Base-by-base conservation (phyloP, 805 yeast genomes). In the Ogataea degrootiae region DNA sequence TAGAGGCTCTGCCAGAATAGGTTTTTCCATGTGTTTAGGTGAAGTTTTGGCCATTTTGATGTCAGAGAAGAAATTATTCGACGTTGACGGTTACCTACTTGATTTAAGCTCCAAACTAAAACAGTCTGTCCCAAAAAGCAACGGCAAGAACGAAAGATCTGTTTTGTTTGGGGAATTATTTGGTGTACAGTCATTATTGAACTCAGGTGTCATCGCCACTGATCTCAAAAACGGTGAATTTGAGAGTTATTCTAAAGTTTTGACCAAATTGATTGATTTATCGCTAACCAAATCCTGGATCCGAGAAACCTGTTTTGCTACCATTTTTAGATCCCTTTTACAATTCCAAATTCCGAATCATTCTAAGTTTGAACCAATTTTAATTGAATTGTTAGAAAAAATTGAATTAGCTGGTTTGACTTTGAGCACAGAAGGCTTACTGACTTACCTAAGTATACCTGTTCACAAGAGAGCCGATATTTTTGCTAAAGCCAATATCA, bases 61-160 rank as follows among this genome's bases (percentile, higher is more conserved):
- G 9, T 34, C 42, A 2, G 60, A 61, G 1, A 58, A 62, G 21
- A 51, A 66, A 44, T 58, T 52, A 5, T 59, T 81, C 54, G 58
- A 77, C 45, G 49, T 74, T 40, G 55, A 69, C 34, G 54, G 70
- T 51, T 61, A 75, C 59, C 53, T 76, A 34, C 57, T 56, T 3
- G 60, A 68, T 49, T 58, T 72, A 39, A 65, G 60, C 35, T 51
- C 54, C 7, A 70, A 71, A 36, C 69, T 74, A 46, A 68, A 66
- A 47, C 65, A 63, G 22, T 58, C 73, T 2, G 68, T 73, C 34
- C 49, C 55, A 19, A 65, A 70, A 37, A 73, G 70, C 68, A 87
- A 85, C 57, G 97, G 97, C 5, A 86, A 83, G 59, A 95, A 88
- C 57, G 87, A 85, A 61, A 74, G 97, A 50, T 82, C 91, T 0